phyloP scores from a whole-genome alignment of 2,329 filamentous ascomycete genomes.

The Colletotrichum australisinense region DNA sequence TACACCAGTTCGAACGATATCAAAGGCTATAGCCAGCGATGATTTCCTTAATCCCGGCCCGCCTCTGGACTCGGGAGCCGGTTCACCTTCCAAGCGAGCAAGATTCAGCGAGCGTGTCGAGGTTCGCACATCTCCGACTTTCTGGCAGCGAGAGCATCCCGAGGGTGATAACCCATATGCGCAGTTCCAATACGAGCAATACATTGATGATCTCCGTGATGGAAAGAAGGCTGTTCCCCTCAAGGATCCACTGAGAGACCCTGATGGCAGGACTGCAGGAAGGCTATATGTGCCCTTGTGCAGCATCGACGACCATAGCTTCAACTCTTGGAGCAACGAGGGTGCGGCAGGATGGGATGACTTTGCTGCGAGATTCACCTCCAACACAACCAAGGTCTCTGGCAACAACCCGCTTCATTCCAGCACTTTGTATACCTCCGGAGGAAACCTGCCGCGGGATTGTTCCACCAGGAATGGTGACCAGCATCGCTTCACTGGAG shows the following conservation, averaged over 20 bases:
- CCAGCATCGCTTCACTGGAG: background rate
- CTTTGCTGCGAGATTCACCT: background rate
- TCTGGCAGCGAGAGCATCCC: constrained; percentile 31
- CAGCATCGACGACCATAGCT: constrained; percentile 26
- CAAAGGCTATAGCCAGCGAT: background rate
- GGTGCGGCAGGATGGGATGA: background rate
- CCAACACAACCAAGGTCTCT: background rate
- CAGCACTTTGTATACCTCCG: background rate
- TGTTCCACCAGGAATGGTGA: background rate
- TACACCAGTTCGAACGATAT: background rate
- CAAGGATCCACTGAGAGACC: constrained; percentile 20
- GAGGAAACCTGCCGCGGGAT: background rate
- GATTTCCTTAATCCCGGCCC: constrained; percentile 2
- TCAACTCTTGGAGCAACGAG: constrained; percentile 26
- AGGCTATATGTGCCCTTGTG: background rate
- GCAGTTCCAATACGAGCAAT: constrained; percentile 26
- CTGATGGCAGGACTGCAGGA: constrained; percentile 21
- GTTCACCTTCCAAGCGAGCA: constrained; percentile 11
- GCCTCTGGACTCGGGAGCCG: background rate
- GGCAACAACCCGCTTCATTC: background rate
- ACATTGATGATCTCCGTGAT: constrained; percentile 21
- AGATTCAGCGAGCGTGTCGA: constrained; percentile 31
- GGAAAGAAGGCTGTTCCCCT: constrained; percentile 31
- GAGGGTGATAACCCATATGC: constrained; percentile 17
- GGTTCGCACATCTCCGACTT: constrained; percentile 32